Percentiles rank a stretch among this genome's conserved stretches.
These are phyloP conservation scores for Fusarium drepaniforme DNA, from an alignment of 2,329 filamentous ascomycete species.

Conservation along the genomic window DNA sequence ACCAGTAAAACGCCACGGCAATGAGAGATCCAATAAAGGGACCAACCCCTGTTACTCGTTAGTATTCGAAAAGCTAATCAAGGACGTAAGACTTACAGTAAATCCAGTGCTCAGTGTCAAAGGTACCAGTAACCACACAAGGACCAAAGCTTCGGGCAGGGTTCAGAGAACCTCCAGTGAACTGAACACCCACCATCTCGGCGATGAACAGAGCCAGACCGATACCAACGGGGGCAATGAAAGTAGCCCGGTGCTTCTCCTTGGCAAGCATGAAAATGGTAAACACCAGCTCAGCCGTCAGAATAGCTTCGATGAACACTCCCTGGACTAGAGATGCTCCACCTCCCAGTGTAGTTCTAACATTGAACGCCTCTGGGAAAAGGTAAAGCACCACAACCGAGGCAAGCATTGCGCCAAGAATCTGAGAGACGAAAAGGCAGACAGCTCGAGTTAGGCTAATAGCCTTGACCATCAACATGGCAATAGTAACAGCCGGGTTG, in stretches of 20 bases:
- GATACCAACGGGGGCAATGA: slow-evolving; percentile 62
- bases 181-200: slow-evolving; percentile 60
- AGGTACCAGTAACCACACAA: slow-evolving; percentile 56
- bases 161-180: slow-evolving; percentile 62
- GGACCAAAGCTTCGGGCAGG: slow-evolving; percentile 61
- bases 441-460: slow-evolving; percentile 59
- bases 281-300: slow-evolving; percentile 62
- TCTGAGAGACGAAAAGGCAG: slow-evolving; percentile 63
- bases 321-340: slow-evolving; percentile 57
- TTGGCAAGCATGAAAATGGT: slow-evolving; percentile 65
- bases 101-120: slow-evolving; percentile 61
- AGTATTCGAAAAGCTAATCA: background rate
- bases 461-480: slow-evolving; percentile 63
- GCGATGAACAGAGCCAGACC: slow-evolving; percentile 60
- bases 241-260: slow-evolving; percentile 61
- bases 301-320: slow-evolving; percentile 62
- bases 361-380: slow-evolving; percentile 58
- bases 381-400: slow-evolving; percentile 57
- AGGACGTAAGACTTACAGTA: slow-evolving; percentile 49
- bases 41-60: slow-evolving; percentile 47
- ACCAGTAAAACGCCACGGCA: slow-evolving; percentile 53
- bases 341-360: slow-evolving; percentile 55
- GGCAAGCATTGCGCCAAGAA: slow-evolving; percentile 59
- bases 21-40: slow-evolving; percentile 50
- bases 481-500: slow-evolving; percentile 60